Conservation (phyloP, 202 grass and related monocot genomes). For the Setaria italica region DNA sequence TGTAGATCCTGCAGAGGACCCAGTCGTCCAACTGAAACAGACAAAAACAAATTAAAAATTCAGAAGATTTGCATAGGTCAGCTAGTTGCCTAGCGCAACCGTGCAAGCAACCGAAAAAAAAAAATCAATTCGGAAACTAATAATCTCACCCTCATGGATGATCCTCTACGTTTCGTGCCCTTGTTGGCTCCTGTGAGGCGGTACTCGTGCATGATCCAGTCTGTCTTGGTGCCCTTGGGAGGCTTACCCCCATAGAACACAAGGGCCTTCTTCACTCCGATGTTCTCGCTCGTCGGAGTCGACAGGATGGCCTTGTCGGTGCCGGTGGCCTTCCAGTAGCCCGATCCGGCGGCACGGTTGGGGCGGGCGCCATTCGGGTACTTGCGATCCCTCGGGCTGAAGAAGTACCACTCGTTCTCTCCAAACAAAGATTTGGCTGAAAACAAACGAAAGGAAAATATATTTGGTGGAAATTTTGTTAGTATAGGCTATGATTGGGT, state of each 20-base stretch:
- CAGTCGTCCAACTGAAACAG: slow-evolving; percentile 72
- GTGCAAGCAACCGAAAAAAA: neutral
- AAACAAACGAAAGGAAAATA: neutral
- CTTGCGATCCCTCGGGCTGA: slow-evolving; percentile 79
- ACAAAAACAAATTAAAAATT: neutral
- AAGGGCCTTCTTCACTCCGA: slow-evolving; percentile 73
- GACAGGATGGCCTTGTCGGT: slow-evolving; percentile 76
- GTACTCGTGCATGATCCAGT: slow-evolving; percentile 94
- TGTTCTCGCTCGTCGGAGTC: slow-evolving; percentile 38
- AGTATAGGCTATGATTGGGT: neutral
- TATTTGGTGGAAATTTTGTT: neutral
- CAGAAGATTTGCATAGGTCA: neutral
- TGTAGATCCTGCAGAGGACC: slow-evolving; percentile 83
- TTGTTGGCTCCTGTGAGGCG: slow-evolving; percentile 34
- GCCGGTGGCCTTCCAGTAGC: slow-evolving; percentile 99
- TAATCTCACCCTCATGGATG: slow-evolving; percentile 60
- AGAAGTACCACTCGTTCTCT: slow-evolving; percentile 80
- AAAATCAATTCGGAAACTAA: neutral
- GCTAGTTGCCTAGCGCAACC: neutral
- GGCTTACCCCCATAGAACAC: slow-evolving; percentile 78
- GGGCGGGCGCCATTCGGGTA: slow-evolving; percentile 74
- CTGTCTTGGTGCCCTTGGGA: slow-evolving; percentile 62
- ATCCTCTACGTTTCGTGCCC: slow-evolving; percentile 42
- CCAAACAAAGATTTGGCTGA: slow-evolving; percentile 66
- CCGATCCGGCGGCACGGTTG: slow-evolving; percentile 64